phyloP scores from a whole-genome alignment of 1,284 basidiomycete species.

The Peniophora sp. region DNA sequence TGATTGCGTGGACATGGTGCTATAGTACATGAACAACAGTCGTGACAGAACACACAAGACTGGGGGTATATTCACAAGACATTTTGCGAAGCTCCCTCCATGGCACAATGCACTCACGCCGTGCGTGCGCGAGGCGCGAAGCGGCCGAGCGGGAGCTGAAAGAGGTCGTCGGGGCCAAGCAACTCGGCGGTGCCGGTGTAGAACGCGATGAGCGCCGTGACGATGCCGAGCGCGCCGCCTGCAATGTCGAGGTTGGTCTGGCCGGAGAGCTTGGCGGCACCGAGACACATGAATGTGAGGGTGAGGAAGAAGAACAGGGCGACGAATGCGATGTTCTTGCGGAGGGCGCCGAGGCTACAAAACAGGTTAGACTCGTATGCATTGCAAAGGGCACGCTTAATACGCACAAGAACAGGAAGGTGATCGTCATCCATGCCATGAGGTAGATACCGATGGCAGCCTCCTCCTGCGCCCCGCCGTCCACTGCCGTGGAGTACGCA shows the following conservation, averaged over 20 bases:
- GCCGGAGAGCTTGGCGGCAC: conserved; percentile 33
- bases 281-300: conserved; percentile 51
- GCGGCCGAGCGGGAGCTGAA: conserved; percentile 44
- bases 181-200: conserved; percentile 61
- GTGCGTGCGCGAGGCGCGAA: conserved; percentile 5
- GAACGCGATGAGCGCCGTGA: conserved; percentile 63
- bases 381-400: background rate
- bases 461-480: conserved; percentile 31
- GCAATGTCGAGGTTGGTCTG: conserved; percentile 9
- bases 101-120: background rate
- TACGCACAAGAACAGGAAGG: conserved; percentile 52
- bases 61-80: too few relatives aligned
- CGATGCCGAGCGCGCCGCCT: conserved; percentile 68
- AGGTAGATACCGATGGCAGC: conserved; percentile 63
- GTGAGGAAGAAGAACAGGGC: conserved; percentile 70
- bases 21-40: too few relatives aligned
- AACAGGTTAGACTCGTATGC: background rate
- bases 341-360: conserved; percentile 53
- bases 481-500: conserved; percentile 33
- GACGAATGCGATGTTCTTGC: conserved; percentile 59
- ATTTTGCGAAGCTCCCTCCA: too few relatives aligned
- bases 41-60: too few relatives aligned
- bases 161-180: conserved; percentile 41
- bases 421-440: conserved; percentile 65
- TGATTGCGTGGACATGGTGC: too few relatives aligned